Evolutionary conservation across 1,139 yeast genomes (phyloP).

Genomic region (Suhomyces wounanorum): DNA sequence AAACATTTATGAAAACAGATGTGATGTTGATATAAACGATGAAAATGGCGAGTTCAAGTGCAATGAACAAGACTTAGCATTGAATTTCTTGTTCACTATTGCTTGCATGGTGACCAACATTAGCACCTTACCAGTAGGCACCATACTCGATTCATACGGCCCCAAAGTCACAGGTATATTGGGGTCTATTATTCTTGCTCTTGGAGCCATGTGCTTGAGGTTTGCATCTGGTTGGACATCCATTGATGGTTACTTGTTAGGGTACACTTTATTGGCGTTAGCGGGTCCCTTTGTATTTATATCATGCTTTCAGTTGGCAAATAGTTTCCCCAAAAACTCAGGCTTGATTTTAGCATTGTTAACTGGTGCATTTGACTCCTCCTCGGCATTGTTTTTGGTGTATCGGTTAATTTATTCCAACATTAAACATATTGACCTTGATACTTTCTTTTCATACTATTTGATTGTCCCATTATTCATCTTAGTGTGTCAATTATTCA

Average conservation of each 20-base stretch:
- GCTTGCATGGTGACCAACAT: conserved; percentile 90
- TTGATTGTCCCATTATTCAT: conserved; percentile 75
- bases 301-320: conserved; percentile 77
- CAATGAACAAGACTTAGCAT: conserved; percentile 72
- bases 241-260: conserved; percentile 63
- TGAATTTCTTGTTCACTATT: conserved; percentile 79
- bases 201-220: conserved; percentile 55
- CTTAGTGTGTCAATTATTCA: conserved; percentile 63
- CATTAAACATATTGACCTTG: conserved; percentile 32
- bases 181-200: conserved; percentile 60
- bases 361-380: conserved; percentile 79
- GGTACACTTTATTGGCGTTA: conserved; percentile 67
- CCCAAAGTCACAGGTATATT: conserved; percentile 78
- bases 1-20: conserved; percentile 69
- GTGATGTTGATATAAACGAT: conserved; percentile 33
- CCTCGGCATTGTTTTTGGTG: conserved; percentile 68
- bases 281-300: conserved; percentile 86
- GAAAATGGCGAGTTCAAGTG: conserved; percentile 40
- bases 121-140: conserved; percentile 80
- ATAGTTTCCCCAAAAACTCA: conserved; percentile 68
- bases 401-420: conserved; percentile 67
- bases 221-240: conserved; percentile 28
- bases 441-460: conserved; percentile 65
- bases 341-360: conserved; percentile 71
- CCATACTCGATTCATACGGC: conserved; percentile 73